Evolutionary conservation across 225 moss, liverwort and hornwort genomes (phyloP).

Genomic region (Thuidium tamariscinum): DNA sequence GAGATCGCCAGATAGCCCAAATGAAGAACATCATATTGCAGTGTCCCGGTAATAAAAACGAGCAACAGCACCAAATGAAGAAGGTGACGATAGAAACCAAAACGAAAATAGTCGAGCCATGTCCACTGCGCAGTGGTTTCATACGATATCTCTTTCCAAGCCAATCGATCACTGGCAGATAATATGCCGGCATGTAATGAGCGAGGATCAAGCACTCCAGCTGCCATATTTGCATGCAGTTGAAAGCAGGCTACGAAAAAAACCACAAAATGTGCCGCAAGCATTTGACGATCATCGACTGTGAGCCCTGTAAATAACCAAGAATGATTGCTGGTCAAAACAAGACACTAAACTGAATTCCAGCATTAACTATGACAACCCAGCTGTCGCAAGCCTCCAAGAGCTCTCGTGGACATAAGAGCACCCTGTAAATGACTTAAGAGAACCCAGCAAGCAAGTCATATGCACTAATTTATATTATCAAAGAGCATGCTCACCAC

Average conservation of each 20-base stretch:
- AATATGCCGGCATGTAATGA: slow-evolving; percentile 51
- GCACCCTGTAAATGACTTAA: neutral
- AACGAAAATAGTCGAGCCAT: slow-evolving; percentile 78
- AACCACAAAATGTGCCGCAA: slow-evolving; percentile 87
- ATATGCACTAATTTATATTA: neutral
- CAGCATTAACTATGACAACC: neutral
- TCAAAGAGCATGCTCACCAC: neutral
- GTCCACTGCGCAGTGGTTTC: slow-evolving; percentile 82
- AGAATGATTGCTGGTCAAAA: slow-evolving; percentile 4
- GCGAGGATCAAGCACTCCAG: slow-evolving; percentile 41
- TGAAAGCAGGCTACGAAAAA: slow-evolving; percentile 71
- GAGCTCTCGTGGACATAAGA: neutral
- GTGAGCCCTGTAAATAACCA: slow-evolving; percentile 45
- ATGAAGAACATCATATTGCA: slow-evolving; percentile 95
- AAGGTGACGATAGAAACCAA: slow-evolving; percentile 88
- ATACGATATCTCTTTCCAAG: slow-evolving; percentile 92
- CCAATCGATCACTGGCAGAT: slow-evolving; percentile 66
- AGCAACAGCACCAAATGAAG: slow-evolving; percentile 87
- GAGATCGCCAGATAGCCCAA: slow-evolving; percentile 90
- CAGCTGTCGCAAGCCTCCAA: neutral
- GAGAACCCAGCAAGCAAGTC: neutral
- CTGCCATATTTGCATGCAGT: slow-evolving; percentile 75
- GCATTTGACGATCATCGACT: slow-evolving; percentile 87
- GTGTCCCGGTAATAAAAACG: slow-evolving; percentile 88
- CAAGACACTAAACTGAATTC: neutral